These are phyloP conservation scores for Pseudogymnoascus sp. DNA, from an alignment of 2,329 filamentous ascomycete species.

Conservation along the genomic window DNA sequence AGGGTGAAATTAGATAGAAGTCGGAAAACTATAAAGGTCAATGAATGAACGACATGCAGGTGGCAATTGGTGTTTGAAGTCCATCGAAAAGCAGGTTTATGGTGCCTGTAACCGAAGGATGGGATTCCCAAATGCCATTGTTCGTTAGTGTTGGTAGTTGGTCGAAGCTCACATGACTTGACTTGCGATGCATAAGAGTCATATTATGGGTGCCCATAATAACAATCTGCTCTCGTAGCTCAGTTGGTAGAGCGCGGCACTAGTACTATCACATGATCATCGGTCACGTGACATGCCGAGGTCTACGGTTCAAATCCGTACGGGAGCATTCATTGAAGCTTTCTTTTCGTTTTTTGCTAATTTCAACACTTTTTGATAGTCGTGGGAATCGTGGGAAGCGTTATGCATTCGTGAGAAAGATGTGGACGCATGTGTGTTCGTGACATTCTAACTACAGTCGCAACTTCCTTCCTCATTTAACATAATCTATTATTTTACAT, in stretches of 20 bases:
- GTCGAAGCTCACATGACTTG: too few relatives aligned
- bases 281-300: background rate
- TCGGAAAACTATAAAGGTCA: background rate
- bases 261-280: background rate
- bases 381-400: too few relatives aligned
- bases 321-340: background rate
- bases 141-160: too few relatives aligned
- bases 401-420: too few relatives aligned
- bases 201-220: background rate
- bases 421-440: too few relatives aligned
- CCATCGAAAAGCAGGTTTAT: background rate
- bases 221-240: slow-evolving; percentile 10
- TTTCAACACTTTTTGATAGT: too few relatives aligned
- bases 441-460: too few relatives aligned
- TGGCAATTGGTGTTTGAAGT: background rate
- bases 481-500: too few relatives aligned
- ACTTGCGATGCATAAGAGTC: background rate
- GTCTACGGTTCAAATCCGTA: background rate
- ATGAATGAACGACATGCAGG: background rate
- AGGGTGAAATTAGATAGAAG: background rate
- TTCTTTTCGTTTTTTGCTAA: too few relatives aligned
- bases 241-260: slow-evolving; percentile 12
- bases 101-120: background rate
- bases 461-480: too few relatives aligned
- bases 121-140: background rate